Percentiles rank a stretch among this genome's conserved stretches.
Evolutionary conservation across 2,329 filamentous ascomycete genomes (phyloP).

Genomic region (Venturia carpophila): DNA sequence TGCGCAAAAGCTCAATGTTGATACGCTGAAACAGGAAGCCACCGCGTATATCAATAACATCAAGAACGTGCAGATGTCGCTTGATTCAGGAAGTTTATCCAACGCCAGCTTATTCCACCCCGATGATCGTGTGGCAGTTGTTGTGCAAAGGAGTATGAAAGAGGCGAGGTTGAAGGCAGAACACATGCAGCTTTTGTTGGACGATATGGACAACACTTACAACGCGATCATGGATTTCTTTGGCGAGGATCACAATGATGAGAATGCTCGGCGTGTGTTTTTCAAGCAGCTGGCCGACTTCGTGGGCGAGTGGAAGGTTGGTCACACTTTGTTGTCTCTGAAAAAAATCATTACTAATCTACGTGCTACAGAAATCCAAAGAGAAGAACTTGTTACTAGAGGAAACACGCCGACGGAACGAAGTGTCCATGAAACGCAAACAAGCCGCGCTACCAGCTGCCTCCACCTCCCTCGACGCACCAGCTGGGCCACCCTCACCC

Average conservation of each 20-base stretch:
- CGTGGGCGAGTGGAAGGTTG: constrained; percentile 80
- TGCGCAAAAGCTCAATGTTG: constrained; percentile 87
- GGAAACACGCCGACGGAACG: constrained; percentile 75
- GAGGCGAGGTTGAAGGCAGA: constrained; percentile 92
- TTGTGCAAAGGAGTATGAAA: constrained; percentile 92
- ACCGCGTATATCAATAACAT: constrained; percentile 92
- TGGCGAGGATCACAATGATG: constrained; percentile 85
- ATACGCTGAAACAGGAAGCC: constrained; percentile 79
- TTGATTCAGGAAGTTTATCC: constrained; percentile 89
- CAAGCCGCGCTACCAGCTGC: constrained; percentile 38
- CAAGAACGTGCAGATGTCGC: constrained; percentile 82
- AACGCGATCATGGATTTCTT: constrained; percentile 96
- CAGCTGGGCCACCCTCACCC: constrained; percentile 42
- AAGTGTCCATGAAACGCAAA: constrained; percentile 89
- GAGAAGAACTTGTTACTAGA: constrained; percentile 85
- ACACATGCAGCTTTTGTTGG: constrained; percentile 86
- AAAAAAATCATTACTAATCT: constrained; percentile 15
- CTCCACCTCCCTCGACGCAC: constrained; percentile 28
- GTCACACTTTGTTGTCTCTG: constrained; percentile 25
- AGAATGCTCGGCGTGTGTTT: constrained; percentile 90
- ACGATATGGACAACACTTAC: constrained; percentile 85
- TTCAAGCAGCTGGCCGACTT: constrained; percentile 89
- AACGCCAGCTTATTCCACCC: constrained; percentile 98
- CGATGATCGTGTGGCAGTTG: constrained; percentile 84
- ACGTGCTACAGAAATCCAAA: constrained; percentile 59